phyloP scores from a whole-genome alignment of 1,284 basidiomycete species.

The Vanrija sp. region DNA sequence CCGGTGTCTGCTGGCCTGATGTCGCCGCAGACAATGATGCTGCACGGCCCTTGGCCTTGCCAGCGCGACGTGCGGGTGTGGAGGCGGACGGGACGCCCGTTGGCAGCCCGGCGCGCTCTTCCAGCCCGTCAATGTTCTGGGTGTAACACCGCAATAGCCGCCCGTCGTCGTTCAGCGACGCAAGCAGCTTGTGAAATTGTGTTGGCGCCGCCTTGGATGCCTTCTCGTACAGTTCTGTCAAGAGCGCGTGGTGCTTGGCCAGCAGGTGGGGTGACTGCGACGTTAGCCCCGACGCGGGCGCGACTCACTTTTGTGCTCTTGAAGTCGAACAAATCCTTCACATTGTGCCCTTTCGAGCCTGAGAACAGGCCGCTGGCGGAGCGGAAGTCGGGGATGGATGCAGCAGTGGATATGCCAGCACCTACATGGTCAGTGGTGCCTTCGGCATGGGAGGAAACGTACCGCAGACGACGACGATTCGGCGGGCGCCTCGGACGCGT shows the following conservation, averaged over 20 bases:
- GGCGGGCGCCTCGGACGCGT: conserved; percentile 68
- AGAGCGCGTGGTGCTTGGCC: conserved; percentile 65
- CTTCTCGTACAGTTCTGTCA: conserved; percentile 73
- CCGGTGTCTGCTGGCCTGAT: background rate
- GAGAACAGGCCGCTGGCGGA: conserved; percentile 75
- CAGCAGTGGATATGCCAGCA: conserved; percentile 85
- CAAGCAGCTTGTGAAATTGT: conserved; percentile 73
- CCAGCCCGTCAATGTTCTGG: conserved; percentile 90
- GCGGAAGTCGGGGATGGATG: conserved; percentile 89
- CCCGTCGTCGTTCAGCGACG: conserved; percentile 68
- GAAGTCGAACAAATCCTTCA: conserved; percentile 88
- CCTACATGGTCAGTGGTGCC: conserved; percentile 52
- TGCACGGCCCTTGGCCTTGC: background rate
- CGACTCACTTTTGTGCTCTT: conserved; percentile 76
- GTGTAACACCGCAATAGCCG: conserved; percentile 84
- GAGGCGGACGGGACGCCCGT: conserved; percentile 25
- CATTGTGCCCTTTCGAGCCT: conserved; percentile 63
- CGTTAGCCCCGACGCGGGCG: background rate
- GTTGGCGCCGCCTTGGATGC: conserved; percentile 74
- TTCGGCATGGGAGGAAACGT: conserved; percentile 37
- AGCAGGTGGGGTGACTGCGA: conserved; percentile 55
- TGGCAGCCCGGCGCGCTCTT: conserved; percentile 74
- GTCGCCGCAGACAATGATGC: background rate
- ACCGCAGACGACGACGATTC: conserved; percentile 84
- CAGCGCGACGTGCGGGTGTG: background rate